Conservation (phyloP, 2,329 filamentous ascomycete species). For the Hortaea werneckii region DNA sequence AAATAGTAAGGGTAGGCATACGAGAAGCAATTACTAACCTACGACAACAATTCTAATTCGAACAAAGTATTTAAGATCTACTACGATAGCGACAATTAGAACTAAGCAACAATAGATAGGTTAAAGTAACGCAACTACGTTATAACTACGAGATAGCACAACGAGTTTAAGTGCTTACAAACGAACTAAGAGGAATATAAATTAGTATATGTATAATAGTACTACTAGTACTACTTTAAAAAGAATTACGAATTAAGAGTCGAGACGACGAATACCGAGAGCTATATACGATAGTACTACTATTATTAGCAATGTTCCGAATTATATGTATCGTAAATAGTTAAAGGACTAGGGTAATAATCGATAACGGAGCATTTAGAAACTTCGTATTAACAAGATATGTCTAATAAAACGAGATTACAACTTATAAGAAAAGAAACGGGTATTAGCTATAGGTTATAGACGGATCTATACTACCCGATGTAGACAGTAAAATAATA, state of each 20-base stretch:
- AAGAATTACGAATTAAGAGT: background rate
- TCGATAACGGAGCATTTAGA: slow-evolving; percentile 8
- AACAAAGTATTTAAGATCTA: slow-evolving; percentile 2
- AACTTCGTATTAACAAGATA: slow-evolving; percentile 5
- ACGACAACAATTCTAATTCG: slow-evolving; percentile 1
- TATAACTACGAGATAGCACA: slow-evolving; percentile 14
- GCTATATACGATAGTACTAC: background rate
- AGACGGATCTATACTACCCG: slow-evolving; percentile 6
- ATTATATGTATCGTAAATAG: slow-evolving; percentile 3
- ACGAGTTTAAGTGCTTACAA: slow-evolving; percentile 1
- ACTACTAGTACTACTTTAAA: slow-evolving; percentile 1
- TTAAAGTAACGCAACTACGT: slow-evolving; percentile 8
- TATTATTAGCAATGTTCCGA: slow-evolving; percentile 1
- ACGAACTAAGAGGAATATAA: background rate
- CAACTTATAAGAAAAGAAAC: slow-evolving; percentile 6
- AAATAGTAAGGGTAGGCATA: slow-evolving; percentile 10
- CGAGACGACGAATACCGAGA: background rate
- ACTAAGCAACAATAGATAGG: slow-evolving; percentile 12
- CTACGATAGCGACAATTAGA: slow-evolving; percentile 15
- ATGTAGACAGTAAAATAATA: slow-evolving; percentile 7
- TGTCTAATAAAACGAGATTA: slow-evolving; percentile 4
- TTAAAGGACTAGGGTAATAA: slow-evolving; percentile 3
- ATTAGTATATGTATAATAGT: background rate
- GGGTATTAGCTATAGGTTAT: slow-evolving; percentile 7
- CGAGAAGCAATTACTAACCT: background rate